Conservation (phyloP, 2,329 filamentous ascomycete species). For the Penicillium sp. region DNA sequence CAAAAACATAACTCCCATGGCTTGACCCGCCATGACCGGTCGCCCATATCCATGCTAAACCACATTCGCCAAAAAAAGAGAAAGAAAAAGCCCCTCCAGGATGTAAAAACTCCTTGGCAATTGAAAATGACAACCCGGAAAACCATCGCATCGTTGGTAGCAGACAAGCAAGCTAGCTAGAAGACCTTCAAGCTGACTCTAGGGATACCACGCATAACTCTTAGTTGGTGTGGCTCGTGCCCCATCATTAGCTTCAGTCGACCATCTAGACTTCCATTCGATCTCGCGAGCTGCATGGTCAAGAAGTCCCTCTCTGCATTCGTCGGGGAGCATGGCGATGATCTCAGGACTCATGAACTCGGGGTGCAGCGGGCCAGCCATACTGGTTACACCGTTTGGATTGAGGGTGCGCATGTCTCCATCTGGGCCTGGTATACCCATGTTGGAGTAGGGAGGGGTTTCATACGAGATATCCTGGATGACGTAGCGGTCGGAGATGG, state of each 20-base stretch:
- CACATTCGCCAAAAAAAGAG: slow-evolving; percentile 13
- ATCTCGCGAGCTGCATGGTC: slow-evolving; percentile 63
- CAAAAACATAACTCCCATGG: slow-evolving; percentile 14
- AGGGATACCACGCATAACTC: slow-evolving; percentile 44
- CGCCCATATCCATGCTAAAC: slow-evolving; percentile 19
- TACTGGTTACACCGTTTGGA: slow-evolving; percentile 42
- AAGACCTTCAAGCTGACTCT: slow-evolving; percentile 5
- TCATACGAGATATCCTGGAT: slow-evolving; percentile 62
- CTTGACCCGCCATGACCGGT: slow-evolving; percentile 19
- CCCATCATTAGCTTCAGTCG: slow-evolving; percentile 62
- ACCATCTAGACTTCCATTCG: slow-evolving; percentile 74
- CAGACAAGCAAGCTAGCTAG: neutral
- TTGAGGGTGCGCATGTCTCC: slow-evolving; percentile 42
- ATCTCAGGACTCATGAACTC: slow-evolving; percentile 43
- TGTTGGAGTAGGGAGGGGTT: slow-evolving; percentile 57
- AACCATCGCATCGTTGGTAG: neutral
- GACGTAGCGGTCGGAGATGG: slow-evolving; percentile 62
- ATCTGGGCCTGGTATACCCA: slow-evolving; percentile 57
- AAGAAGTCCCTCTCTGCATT: slow-evolving; percentile 70
- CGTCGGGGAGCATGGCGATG: slow-evolving; percentile 44
- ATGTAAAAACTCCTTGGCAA: neutral
- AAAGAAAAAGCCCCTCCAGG: neutral
- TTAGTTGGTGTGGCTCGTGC: slow-evolving; percentile 32
- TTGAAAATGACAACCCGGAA: neutral
- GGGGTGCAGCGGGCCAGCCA: slow-evolving; percentile 34